Percentiles rank a stretch among this genome's conserved stretches.
These are phyloP conservation scores for Psidium friedrichsthalianum DNA, from an alignment of 345 rosid species.

Conservation along the genomic window DNA sequence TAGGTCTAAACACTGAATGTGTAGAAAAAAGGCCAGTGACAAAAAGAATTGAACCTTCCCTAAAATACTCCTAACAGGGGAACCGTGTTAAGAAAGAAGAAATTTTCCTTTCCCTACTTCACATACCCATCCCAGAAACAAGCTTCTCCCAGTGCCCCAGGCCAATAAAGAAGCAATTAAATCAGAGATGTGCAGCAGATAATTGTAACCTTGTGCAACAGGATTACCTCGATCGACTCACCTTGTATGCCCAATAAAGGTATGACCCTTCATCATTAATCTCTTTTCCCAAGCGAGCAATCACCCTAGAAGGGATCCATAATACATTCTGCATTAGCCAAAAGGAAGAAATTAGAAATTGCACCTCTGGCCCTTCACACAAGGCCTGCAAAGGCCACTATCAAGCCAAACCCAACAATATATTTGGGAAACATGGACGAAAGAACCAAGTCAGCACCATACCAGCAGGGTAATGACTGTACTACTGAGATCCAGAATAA, in stretches of 20 bases:
- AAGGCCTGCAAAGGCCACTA: neutral
- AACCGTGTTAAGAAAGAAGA: neutral
- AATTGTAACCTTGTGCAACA: neutral
- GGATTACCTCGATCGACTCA: neutral
- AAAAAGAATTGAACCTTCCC: neutral
- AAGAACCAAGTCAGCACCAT: too few relatives aligned
- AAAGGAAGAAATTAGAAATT: neutral
- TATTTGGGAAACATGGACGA: too few relatives aligned
- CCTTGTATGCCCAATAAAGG: conserved; percentile 96
- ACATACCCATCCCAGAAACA: neutral
- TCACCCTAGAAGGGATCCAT: conserved; percentile 88
- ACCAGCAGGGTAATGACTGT: too few relatives aligned
- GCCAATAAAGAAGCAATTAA: neutral
- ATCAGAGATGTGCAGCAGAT: neutral
- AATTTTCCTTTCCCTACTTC: neutral
- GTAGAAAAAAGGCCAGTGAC: neutral
- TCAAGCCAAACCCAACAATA: too few relatives aligned
- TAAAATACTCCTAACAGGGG: neutral
- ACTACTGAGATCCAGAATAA: conserved; percentile 76
- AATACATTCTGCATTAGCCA: conserved; percentile 32
- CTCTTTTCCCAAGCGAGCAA: conserved; percentile 80
- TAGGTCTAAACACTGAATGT: neutral
- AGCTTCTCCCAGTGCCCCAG: neutral
- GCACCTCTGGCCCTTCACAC: neutral
- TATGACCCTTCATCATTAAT: conserved; percentile 76